Conservation (phyloP, 148 eudicot species). For the Arbutus unedo region DNA sequence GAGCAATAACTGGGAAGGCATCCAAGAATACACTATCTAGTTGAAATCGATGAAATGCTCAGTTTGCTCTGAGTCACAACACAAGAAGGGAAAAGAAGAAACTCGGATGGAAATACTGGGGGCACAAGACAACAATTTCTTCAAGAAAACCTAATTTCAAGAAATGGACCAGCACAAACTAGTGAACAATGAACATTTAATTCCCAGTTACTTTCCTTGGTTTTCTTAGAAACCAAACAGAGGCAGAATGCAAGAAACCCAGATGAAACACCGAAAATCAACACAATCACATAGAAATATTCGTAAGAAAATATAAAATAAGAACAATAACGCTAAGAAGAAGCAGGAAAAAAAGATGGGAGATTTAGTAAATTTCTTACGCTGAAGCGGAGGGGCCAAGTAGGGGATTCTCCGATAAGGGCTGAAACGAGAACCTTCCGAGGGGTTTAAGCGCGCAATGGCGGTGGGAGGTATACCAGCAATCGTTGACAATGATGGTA, state of each 20-base stretch:
- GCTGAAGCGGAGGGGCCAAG: conserved; percentile 77
- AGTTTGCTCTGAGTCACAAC: neutral
- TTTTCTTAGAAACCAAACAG: neutral
- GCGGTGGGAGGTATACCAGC: conserved; percentile 59
- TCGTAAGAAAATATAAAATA: neutral
- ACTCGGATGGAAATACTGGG: neutral
- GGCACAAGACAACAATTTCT: neutral
- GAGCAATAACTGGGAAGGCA: no score
- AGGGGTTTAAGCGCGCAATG: conserved; percentile 47
- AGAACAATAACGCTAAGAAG: conserved; percentile 5
- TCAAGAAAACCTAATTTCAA: neutral
- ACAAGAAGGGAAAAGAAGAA: neutral
- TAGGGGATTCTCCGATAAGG: conserved; percentile 68
- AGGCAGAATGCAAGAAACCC: neutral
- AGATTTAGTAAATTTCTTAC: conserved; percentile 31
- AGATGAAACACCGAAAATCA: neutral
- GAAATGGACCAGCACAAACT: neutral
- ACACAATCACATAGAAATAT: neutral
- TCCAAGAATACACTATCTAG: neutral
- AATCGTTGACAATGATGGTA: conserved; percentile 66
- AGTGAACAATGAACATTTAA: neutral
- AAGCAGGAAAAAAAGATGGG: neutral
- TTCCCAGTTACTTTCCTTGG: neutral
- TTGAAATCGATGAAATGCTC: neutral
- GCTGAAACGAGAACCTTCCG: conserved; percentile 69